A percentile compares a stretch with the other conserved stretches of the same genome.
These are phyloP conservation scores for Debaryomyces robertsiae DNA, from an alignment of 1,139 yeast species.

Conservation along the genomic window DNA sequence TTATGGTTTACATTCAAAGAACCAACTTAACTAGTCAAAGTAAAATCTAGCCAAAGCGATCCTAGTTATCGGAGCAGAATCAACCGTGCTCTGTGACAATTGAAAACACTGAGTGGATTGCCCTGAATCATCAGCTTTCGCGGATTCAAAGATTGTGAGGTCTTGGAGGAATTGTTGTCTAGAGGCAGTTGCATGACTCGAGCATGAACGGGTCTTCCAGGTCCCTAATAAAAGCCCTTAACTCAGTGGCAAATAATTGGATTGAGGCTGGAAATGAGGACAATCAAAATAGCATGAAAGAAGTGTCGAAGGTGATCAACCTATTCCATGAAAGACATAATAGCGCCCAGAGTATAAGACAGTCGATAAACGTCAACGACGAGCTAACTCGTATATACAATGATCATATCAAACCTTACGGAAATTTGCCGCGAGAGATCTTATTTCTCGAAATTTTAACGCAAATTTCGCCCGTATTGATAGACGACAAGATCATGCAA, in stretches of 20 bases:
- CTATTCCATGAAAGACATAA: conserved; percentile 42
- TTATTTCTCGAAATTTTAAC: conserved; percentile 50
- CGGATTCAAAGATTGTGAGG: too few species aligned
- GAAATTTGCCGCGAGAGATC: conserved; percentile 37
- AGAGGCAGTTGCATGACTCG: too few species aligned
- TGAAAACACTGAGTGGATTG: too few species aligned
- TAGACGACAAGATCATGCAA: conserved; percentile 39
- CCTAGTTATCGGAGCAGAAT: too few species aligned
- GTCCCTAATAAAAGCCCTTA: conserved; percentile 35
- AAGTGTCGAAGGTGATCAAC: conserved; percentile 22
- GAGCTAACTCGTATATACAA: conserved; percentile 51
- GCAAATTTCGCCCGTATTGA: conserved; percentile 41
- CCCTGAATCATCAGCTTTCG: too few species aligned
- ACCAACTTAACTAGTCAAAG: too few species aligned
- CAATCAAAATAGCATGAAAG: conserved; percentile 12
- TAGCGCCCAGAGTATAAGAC: conserved; percentile 36
- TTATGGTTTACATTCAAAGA: too few species aligned
- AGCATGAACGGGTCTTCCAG: conserved; percentile 38
- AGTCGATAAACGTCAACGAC: conserved; percentile 47
- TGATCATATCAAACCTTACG: conserved; percentile 35
- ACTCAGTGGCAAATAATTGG: conserved; percentile 33
- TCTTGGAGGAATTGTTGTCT: too few species aligned
- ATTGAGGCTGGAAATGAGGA: conserved; percentile 15
- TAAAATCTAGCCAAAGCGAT: too few species aligned
- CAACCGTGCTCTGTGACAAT: too few species aligned